Percentiles rank a stretch among this genome's conserved stretches.
These are phyloP conservation scores for Lactuca sativa DNA, from an alignment of 129 eudicot species.

Conservation along the genomic window DNA sequence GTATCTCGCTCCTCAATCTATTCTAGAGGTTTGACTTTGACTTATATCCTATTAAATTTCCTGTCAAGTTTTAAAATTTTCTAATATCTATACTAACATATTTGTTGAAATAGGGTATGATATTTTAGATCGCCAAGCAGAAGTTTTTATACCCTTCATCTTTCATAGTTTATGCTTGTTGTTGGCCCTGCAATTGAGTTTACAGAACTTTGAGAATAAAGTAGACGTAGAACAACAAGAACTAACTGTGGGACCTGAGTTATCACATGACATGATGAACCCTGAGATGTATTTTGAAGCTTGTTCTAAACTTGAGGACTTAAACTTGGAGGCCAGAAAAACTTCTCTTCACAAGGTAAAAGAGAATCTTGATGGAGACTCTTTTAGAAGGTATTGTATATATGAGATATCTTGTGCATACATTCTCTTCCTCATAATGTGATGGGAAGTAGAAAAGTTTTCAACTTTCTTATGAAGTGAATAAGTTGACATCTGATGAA, in stretches of 20 bases:
- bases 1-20: too few species aligned
- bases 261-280: slow-evolving; percentile 50
- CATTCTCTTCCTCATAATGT: not conserved
- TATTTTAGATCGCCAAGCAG: too few species aligned
- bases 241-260: slow-evolving; percentile 26
- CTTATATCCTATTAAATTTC: too few species aligned
- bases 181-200: not conserved
- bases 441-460: too few species aligned
- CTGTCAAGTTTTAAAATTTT: too few species aligned
- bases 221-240: slow-evolving; percentile 45
- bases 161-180: slow-evolving; percentile 11
- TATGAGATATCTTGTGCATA: slow-evolving; percentile 12
- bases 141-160: too few species aligned
- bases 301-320: slow-evolving; percentile 79
- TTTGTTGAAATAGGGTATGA: too few species aligned
- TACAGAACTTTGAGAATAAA: slow-evolving; percentile 46
- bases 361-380: slow-evolving; percentile 41
- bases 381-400: slow-evolving; percentile 44
- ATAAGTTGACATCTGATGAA: slow-evolving; percentile 21
- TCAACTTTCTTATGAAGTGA: not conserved
- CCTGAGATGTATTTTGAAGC: slow-evolving; percentile 56
- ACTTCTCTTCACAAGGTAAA: slow-evolving; percentile 44
- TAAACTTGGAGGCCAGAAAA: slow-evolving; percentile 72
- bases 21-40: too few species aligned
- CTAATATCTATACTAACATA: too few species aligned